Evolutionary conservation across 108 stramenopile species (phyloP).

Genomic region (Cylindrotheca closterium): DNA sequence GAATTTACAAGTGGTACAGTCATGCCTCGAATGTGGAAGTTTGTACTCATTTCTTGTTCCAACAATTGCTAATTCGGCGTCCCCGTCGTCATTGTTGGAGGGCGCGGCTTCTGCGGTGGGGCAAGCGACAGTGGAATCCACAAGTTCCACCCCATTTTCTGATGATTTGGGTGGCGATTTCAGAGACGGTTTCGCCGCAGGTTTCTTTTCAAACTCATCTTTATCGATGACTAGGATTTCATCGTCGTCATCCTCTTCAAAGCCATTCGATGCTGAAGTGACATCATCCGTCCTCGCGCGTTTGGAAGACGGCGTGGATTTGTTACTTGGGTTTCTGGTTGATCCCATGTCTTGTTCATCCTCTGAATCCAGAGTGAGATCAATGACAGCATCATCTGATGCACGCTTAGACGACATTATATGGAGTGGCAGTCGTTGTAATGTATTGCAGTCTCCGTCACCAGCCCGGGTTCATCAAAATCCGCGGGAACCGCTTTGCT

Average conservation of each 20-base stretch:
- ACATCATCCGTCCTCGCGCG: not conserved
- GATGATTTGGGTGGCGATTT: not conserved
- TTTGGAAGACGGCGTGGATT: not conserved
- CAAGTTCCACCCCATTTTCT: slow-evolving; percentile 14
- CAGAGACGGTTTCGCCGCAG: not conserved
- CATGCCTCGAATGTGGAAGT: slow-evolving; percentile 36
- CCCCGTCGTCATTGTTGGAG: slow-evolving; percentile 1
- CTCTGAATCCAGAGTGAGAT: not conserved
- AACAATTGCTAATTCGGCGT: slow-evolving; percentile 32
- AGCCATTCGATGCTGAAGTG: not conserved
- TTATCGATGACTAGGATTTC: not conserved
- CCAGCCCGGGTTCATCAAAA: too few species aligned
- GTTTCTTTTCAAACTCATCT: too few species aligned
- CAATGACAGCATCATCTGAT: not conserved
- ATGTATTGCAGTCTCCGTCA: too few species aligned
- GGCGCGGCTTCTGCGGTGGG: not conserved
- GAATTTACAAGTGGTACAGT: slow-evolving; percentile 34
- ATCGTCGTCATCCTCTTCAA: not conserved
- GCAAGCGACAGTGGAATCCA: not conserved
- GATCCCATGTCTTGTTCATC: not conserved
- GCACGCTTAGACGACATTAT: slow-evolving; percentile 4
- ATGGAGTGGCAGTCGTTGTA: too few species aligned
- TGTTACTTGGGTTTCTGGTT: not conserved
- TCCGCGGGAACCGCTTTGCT: too few species aligned
- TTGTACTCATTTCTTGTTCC: slow-evolving; percentile 19